Evolutionary conservation across 345 rosid genomes (phyloP), one percentile per base, ranked within the genome.

Genomic region (Sisymbrium irio): DNA sequence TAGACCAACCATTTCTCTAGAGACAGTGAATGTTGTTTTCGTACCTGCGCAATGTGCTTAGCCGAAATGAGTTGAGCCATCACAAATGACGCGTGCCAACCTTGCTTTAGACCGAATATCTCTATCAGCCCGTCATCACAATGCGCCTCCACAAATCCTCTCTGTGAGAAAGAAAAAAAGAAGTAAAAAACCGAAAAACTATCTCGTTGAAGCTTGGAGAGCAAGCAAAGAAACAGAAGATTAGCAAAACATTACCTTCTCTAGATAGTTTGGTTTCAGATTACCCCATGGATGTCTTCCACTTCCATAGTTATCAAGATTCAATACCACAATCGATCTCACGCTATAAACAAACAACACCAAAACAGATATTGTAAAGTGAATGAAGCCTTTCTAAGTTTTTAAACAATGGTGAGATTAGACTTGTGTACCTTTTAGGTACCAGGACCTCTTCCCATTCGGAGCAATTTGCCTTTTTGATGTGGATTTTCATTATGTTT

Each of bases 211-310:
- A 54, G 36, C 54, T 49, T 54, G 17, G 36, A 25, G 33, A 56
- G 41, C 30, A 64, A 40, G 37, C 8, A 3, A 44, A 28, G 11
- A 39, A 59, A 37, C 18, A 18, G 6, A 35, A 15, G 12, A 13
- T 46, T 27, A 37, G 35, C 4, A 20, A 22, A 36, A 39, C 46
- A 35, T 50, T 82, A 92, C 99, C 99, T 90, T 96, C 70, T 92
- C 97, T 78, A 96, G 46, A 82, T 96, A 96, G 47, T 83, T 82
- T 4, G 89, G 95, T 70, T 78, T 88, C 46, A 92, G 83, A 66
- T 76, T 84, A 47, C 98, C 99, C 99, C 98, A 96, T 11, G 98
- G 99, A 62, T 88, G 84, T 69, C 99, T 85, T 62, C 99, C 99
- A 79, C 98, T 96, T 65, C 87, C 99, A 65, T 96, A 96, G 78